A percentile compares a stretch with the other conserved stretches of the same genome.
These are phyloP conservation scores for Colletotrichum sp. DNA, from an alignment of 2,329 filamentous ascomycete genomes.

Conservation along the genomic window DNA sequence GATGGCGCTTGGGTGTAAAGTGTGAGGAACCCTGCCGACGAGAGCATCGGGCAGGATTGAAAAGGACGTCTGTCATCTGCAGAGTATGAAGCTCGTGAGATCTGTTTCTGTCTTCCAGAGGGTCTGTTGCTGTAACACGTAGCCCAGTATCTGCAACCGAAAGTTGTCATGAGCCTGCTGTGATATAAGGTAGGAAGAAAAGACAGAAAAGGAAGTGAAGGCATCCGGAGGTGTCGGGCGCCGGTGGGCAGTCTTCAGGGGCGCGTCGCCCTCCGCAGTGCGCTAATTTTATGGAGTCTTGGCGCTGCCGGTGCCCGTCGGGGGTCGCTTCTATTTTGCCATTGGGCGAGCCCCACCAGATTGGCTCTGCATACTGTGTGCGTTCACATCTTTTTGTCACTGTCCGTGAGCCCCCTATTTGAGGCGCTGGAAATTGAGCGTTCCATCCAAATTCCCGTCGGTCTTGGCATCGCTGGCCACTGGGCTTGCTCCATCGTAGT, in stretches of 20 bases:
- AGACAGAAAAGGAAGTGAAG: neutral
- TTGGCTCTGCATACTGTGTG: neutral
- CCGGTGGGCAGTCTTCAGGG: neutral
- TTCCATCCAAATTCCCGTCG: constrained; percentile 11
- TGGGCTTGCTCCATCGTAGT: neutral
- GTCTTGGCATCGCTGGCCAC: constrained; percentile 6
- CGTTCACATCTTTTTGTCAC: neutral
- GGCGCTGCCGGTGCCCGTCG: neutral
- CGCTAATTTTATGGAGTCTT: constrained; percentile 17
- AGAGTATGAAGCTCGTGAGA: neutral
- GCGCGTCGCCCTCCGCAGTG: neutral
- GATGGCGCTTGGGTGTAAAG: neutral
- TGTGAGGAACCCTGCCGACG: neutral
- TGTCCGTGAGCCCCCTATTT: neutral
- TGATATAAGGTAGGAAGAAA: neutral
- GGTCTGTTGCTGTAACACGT: neutral
- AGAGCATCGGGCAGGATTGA: neutral
- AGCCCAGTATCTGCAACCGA: neutral
- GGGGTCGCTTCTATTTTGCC: neutral
- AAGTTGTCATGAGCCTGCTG: neutral
- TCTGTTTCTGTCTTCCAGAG: neutral
- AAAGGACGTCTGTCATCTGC: neutral
- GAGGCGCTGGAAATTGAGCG: constrained; percentile 12
- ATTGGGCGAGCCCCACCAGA: neutral
- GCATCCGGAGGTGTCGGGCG: neutral